A percentile compares a stretch with the other conserved stretches of the same genome.
Evolutionary conservation across 2,329 filamentous ascomycete species (phyloP).

Genomic region (Uncinocarpus reesii): DNA sequence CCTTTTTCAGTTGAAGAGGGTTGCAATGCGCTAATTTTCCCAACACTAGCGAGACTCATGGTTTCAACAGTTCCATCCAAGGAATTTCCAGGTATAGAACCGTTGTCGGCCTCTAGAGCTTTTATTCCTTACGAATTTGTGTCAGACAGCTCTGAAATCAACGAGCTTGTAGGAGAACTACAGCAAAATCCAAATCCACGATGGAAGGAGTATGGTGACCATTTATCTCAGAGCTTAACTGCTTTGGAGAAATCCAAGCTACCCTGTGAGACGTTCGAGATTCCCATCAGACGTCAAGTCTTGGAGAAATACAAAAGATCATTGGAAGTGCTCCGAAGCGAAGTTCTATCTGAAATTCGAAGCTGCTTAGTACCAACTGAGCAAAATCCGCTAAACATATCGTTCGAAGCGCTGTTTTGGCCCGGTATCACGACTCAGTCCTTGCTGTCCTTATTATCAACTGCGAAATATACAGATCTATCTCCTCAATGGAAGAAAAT

Average conservation of each 20-base stretch:
- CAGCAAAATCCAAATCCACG: not conserved
- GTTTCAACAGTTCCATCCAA: not conserved
- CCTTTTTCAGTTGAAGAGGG: not conserved
- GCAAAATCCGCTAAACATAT: not conserved
- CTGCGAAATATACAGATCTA: not conserved
- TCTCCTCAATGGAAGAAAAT: not conserved
- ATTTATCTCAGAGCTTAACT: not conserved
- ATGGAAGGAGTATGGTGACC: conserved; percentile 4
- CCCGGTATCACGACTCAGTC: conserved; percentile 3
- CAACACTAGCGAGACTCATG: not conserved
- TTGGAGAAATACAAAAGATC: not conserved
- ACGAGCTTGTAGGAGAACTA: not conserved
- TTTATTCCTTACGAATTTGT: not conserved
- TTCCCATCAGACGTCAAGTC: not conserved
- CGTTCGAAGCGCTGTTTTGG: not conserved
- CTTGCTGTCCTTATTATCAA: not conserved
- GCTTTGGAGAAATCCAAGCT: not conserved
- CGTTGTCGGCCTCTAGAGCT: not conserved
- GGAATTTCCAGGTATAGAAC: not conserved
- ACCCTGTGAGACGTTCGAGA: not conserved
- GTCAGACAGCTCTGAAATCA: not conserved
- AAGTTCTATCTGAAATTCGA: conserved; percentile 3
- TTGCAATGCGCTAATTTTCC: not conserved
- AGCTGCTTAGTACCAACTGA: not conserved
- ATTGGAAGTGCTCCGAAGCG: not conserved